Conservation (phyloP, 176 grass and related monocot species). For the Oryza coarctata region DNA sequence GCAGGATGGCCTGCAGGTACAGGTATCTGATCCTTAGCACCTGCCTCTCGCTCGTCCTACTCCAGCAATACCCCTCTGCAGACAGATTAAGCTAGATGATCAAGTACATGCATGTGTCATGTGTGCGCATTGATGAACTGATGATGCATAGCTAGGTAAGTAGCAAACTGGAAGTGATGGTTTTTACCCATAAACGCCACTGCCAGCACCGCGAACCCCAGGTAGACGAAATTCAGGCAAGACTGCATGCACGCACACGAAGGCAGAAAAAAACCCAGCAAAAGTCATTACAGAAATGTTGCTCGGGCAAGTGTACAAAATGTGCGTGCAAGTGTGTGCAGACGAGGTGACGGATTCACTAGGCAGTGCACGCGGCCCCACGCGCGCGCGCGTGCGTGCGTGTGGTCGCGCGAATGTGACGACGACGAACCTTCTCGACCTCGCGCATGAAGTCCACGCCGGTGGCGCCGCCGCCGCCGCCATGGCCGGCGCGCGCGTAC, state of each 20-base stretch:
- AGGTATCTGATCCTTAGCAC: conserved; percentile 84
- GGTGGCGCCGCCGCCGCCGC: background rate
- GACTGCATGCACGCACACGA: conserved; percentile 58
- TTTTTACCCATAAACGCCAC: conserved; percentile 91
- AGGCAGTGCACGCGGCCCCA: background rate
- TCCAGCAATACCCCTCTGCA: conserved; percentile 98
- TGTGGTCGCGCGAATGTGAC: background rate
- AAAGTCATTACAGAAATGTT: background rate
- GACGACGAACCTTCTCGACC: conserved; percentile 67
- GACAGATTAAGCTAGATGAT: background rate
- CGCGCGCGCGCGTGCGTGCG: too few species aligned
- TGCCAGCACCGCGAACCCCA: conserved; percentile 75
- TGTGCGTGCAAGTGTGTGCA: background rate
- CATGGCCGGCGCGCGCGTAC: conserved; percentile 34
- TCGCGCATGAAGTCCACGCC: conserved; percentile 72
- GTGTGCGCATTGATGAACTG: background rate
- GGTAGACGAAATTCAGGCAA: conserved; percentile 86
- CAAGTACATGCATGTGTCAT: background rate
- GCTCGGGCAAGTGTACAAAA: background rate
- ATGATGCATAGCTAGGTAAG: too few species aligned
- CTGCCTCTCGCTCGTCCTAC: conserved; percentile 97
- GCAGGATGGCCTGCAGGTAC: conserved; percentile 90
- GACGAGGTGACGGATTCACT: background rate
- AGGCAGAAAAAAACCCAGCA: background rate
- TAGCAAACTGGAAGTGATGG: background rate